Evolutionary conservation across 176 grass and related monocot genomes (phyloP), one percentile per base, ranked within the genome.

Genomic region (Puya raimondii): DNA sequence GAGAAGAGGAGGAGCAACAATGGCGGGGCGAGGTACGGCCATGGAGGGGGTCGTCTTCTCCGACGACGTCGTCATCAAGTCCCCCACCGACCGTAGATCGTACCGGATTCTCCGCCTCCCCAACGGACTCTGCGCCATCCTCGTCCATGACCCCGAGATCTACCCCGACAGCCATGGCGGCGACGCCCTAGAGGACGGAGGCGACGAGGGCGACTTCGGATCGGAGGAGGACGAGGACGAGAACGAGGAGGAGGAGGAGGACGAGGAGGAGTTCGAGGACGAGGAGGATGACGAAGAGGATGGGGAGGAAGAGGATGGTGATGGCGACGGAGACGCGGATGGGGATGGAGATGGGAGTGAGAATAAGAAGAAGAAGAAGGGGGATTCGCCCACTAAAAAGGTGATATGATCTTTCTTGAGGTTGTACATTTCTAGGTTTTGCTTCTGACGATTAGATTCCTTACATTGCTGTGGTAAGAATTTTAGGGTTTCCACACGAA

Each of bases 121-220:
- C 49, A 97, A 97, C 66, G 86, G 86, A 67, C 88, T 97, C 20
- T 74, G 47, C 69, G 86, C 88, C 48, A 67, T 97, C 42, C 79
- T 97, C 63, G 75, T 92, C 20, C 93, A 92, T 68, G 93, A 97
- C 65, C 89, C 86, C 48, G 86, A 97, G 81, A 92, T 97, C 73
- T 92, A 90, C 77, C 76, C 84, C 14, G 86, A 90, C 68, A 77
- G 77, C 20, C 70, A 47, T 18, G 47, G 29, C 16, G 76, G 77
- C 1, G 72, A 53, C 4, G 68, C 72, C 0, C 76, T 59, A 0
- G 67, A 79, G 2, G 82, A 85, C 3, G 77, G 42, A 0, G 74
- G 33, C 1, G 88, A 77, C 1, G 66, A 18, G 11, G 74, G 58
- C 12, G 74, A 59, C 5, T 26, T 57, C 26, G 75, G 63, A n/a